A percentile compares a stretch with the other conserved stretches of the same genome.
Conservation (phyloP, 2,329 filamentous ascomycete species). For the Hypoxylon sp. region DNA sequence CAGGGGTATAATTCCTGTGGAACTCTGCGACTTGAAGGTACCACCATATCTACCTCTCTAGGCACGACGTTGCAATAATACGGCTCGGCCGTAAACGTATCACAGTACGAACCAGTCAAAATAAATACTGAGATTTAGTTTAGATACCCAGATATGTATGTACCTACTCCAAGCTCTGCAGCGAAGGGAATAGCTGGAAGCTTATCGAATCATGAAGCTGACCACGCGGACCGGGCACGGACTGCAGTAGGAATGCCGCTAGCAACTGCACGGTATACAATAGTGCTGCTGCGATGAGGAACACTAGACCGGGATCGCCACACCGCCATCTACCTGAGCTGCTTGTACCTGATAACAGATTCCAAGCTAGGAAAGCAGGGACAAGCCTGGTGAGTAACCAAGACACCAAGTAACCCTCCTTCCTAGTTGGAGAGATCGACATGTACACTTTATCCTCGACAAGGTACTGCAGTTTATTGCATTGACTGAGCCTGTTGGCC, state of each 20-base stretch:
- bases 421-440: conserved; percentile 42
- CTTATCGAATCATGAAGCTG: conserved; percentile 44
- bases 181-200: conserved; percentile 41
- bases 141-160: neutral
- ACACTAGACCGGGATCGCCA: conserved; percentile 45
- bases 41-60: conserved; percentile 38
- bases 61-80: conserved; percentile 41
- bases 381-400: conserved; percentile 37
- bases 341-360: conserved; percentile 49
- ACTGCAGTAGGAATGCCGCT: conserved; percentile 46
- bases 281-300: conserved; percentile 44
- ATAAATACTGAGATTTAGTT: conserved; percentile 18
- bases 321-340: conserved; percentile 51
- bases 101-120: conserved; percentile 32
- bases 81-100: conserved; percentile 34
- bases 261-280: conserved; percentile 52
- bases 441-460: conserved; percentile 47
- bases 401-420: conserved; percentile 44
- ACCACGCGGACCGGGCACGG: conserved; percentile 46
- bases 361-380: conserved; percentile 19
- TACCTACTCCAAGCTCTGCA: conserved; percentile 28
- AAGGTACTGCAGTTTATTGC: conserved; percentile 45
- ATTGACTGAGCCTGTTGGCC: conserved; percentile 33
- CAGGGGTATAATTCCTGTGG: conserved; percentile 19
- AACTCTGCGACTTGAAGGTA: conserved; percentile 41